Evolutionary conservation across 176 grass and related monocot species (phyloP), one percentile per base, ranked within the genome.

Genomic region (Ampelocalamus luodianensis): DNA sequence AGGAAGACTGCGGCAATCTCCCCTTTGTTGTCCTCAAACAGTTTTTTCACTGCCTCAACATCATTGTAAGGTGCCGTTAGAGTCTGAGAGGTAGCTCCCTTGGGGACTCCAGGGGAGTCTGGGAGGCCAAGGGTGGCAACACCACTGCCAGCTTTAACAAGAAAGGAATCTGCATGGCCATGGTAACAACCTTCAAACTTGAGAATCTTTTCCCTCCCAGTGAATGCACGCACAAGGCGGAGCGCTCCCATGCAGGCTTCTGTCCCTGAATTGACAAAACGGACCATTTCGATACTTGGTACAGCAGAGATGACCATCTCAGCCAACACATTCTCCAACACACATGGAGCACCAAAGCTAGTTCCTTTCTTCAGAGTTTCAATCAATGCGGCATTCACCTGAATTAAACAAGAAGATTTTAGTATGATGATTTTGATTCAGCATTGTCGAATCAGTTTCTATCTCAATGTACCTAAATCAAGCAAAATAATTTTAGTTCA

Each of bases 111-210:
- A 56, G 96, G 96, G 56, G 96, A 99, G 74, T 99, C 93, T 32
- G 96, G 96, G 66, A 99, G 96, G 66, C 93, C 96, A 74, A 99
- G 91, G 58, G 96, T 99, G 51, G 96, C 96, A 83, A 99, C 96
- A 76, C 96, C 96, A 79, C 96, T 99, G 68, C 96, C 96, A 78
- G 96, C 96, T 75, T 99, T 96, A 51, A 99, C 93, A 82, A 99
- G 94, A 85, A 94, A 99, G 6, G 96, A 89, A 72, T 99, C 93
- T 22, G 96, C 96, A 79, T 99, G 96, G 26, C 96, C 96, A 78
- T 99, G 96, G 84, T 99, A 99, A 76, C 96, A 99, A 18, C 96
- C 96, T 81, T 99, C 96, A 8, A 99, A 99, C 91, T 99, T 99
- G 74, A 99, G 65, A 74, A 96, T 83, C 81, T 99, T 99, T 83